Conservation (phyloP, 768 basidiomycete species). For the Mycena rebaudengoi region DNA sequence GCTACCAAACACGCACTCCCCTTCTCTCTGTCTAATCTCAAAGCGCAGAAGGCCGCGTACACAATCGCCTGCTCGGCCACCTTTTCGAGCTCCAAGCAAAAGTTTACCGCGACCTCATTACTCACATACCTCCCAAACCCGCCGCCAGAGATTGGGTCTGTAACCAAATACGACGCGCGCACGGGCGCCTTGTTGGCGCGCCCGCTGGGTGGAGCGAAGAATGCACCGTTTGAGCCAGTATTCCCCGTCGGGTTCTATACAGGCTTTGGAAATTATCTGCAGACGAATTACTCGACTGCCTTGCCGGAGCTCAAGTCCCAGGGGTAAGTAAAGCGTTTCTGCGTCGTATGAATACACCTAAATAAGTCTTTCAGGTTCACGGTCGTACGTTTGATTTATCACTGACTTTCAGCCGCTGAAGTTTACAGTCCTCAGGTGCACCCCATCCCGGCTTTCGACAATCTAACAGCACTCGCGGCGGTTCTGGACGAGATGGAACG, state of each 20-base stretch:
- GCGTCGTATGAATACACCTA: background rate
- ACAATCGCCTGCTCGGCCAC: constrained; percentile 49
- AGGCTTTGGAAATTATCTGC: constrained; percentile 61
- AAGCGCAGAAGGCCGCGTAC: constrained; percentile 51
- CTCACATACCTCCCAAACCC: constrained; percentile 61
- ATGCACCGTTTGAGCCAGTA: constrained; percentile 58
- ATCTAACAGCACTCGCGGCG: constrained; percentile 61
- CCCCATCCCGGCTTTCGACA: constrained; percentile 71
- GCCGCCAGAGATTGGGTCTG: constrained; percentile 55
- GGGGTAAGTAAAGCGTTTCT: constrained; percentile 59
- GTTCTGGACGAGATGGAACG: constrained; percentile 79
- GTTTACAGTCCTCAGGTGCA: constrained; percentile 59
- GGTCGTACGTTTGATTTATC: constrained; percentile 40
- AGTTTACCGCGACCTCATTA: constrained; percentile 52
- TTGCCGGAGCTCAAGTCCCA: constrained; percentile 61
- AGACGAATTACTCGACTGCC: constrained; percentile 56
- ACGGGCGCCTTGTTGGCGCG: constrained; percentile 64
- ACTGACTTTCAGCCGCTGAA: constrained; percentile 25
- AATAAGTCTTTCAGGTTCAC: constrained; percentile 44
- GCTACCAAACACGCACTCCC: constrained; percentile 57
- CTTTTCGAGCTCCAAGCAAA: constrained; percentile 42
- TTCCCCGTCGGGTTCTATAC: constrained; percentile 85
- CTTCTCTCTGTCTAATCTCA: constrained; percentile 57
- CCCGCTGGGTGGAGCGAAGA: constrained; percentile 56
- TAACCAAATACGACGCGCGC: constrained; percentile 70